Evolutionary conservation across 2,329 filamentous ascomycete species (phyloP).

Genomic region (Samsoniella hepiali): DNA sequence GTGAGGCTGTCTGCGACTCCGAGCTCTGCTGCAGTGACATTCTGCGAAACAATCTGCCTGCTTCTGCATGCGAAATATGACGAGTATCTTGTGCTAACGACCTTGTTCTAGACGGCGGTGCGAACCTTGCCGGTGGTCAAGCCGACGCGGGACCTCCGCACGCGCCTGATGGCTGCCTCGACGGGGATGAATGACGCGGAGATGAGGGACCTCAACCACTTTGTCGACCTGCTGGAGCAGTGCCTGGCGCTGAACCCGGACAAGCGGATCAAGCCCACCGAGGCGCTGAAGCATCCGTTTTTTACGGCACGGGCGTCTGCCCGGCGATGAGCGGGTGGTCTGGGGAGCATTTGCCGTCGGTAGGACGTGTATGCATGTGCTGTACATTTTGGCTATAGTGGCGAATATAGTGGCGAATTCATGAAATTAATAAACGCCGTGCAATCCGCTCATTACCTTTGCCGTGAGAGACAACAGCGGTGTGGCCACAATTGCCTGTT

Average conservation of each 20-base stretch:
- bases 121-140: slow-evolving; percentile 68
- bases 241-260: slow-evolving; percentile 89
- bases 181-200: slow-evolving; percentile 72
- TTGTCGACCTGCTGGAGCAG: slow-evolving; percentile 83
- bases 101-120: slow-evolving; percentile 54
- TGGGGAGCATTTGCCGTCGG: neutral
- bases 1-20: neutral
- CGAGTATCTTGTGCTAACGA: slow-evolving; percentile 20
- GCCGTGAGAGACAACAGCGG: neutral
- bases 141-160: slow-evolving; percentile 77
- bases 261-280: slow-evolving; percentile 80
- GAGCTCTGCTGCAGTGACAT: neutral
- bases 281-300: slow-evolving; percentile 88
- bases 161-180: slow-evolving; percentile 70
- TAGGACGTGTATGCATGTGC: no score
- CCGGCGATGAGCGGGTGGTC: slow-evolving; percentile 22
- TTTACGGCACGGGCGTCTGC: slow-evolving; percentile 48
- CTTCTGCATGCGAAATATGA: neutral
- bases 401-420: neutral
- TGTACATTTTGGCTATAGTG: neutral
- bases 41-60: slow-evolving; percentile 1
- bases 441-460: neutral
- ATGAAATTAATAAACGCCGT: neutral
- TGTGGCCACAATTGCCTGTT: slow-evolving; percentile 1
- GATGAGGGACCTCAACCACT: slow-evolving; percentile 73